Base-by-base conservation (phyloP, 257 asterid species). In the Przewalskia tangutica region DNA sequence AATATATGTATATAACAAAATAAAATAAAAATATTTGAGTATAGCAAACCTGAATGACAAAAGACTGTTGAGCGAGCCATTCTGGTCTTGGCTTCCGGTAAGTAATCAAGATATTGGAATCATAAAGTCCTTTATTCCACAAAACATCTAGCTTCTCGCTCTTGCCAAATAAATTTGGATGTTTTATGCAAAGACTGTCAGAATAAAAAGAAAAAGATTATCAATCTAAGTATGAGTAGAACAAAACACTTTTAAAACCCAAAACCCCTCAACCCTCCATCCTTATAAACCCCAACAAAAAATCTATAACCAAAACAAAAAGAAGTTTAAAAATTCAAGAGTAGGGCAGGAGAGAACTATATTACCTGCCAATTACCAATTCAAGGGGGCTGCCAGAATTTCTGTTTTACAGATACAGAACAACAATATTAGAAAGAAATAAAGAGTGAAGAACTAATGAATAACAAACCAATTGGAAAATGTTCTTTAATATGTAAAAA, bases 121-220 rank as follows among this genome's bases (percentile, higher is more conserved):
- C 98, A 84, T 95, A 94, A 6, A 96, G 91, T 56, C 99, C 99
- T 87, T 96, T 96, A 81, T 96, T 98, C 92, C 97, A 96, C 86
- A 88, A 88, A 81, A 96, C 86, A 87, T 94, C 97, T 58, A 96
- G 98, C 93, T 96, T 96, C 91, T 96, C 99, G 58, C 98, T 89
- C 87, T 92, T 94, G 79, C 99, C 99, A 73, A 96, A 96, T 73
- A 96, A 88, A 89, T 94, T 96, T 16, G 97, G 97, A 83, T 96
- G 99, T 88, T 96, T 96, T 83, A 94, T 86, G 83, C 97, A 94
- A 77, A 96, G 97, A 86, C 99, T 96, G 91, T 84, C 82, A 84
- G 54, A 44, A 64, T 7, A 51, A 81, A 82, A 83, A 17, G 73
- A 82, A 77, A 62, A 36, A 77, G 51, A 53, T 78, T 56, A 46